phyloP scores from a whole-genome alignment of 1,139 yeast genomes.

The Pichiaceae sp. region DNA sequence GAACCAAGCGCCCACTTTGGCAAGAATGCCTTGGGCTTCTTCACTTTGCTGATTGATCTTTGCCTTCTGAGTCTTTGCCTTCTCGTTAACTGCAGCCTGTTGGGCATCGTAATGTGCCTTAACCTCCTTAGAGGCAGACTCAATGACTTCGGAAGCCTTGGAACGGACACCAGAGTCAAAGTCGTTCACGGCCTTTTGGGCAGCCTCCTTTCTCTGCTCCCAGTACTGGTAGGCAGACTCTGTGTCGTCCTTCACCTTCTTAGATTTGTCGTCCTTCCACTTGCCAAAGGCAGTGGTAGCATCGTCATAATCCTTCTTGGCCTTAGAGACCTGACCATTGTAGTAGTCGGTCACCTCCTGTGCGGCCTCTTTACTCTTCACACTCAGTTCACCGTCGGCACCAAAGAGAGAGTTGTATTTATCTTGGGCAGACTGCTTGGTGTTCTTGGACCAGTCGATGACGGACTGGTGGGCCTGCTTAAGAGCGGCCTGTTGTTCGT shows the following conservation, averaged over 20 bases:
- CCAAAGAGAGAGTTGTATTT: constrained; percentile 25
- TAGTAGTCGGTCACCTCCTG: constrained; percentile 20
- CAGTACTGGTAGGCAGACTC: constrained; percentile 7
- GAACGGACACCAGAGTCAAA: constrained; percentile 4
- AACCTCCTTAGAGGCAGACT: background rate
- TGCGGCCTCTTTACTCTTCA: constrained; percentile 19
- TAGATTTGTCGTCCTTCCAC: constrained; percentile 10
- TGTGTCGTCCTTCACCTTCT: constrained; percentile 9
- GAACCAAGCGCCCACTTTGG: background rate
- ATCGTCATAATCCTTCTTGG: constrained; percentile 9
- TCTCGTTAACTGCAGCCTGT: background rate
- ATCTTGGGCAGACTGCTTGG: constrained; percentile 30
- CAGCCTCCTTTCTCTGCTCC: constrained; percentile 6
- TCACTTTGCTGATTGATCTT: background rate
- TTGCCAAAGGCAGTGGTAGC: constrained; percentile 10
- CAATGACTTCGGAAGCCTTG: constrained; percentile 1
- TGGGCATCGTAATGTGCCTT: background rate
- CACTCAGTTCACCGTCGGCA: constrained; percentile 19
- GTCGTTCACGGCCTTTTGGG: constrained; percentile 9
- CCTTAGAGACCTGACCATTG: constrained; percentile 6
- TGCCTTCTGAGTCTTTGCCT: background rate
- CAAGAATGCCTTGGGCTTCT: constrained; percentile 1
- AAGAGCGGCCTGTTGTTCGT: constrained; percentile 10
- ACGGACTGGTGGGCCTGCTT: constrained; percentile 11
- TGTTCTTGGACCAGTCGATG: constrained; percentile 15